Evolutionary conservation across 78 protist genomes (phyloP).

Genomic region (Chrysochromulina tobinii): DNA sequence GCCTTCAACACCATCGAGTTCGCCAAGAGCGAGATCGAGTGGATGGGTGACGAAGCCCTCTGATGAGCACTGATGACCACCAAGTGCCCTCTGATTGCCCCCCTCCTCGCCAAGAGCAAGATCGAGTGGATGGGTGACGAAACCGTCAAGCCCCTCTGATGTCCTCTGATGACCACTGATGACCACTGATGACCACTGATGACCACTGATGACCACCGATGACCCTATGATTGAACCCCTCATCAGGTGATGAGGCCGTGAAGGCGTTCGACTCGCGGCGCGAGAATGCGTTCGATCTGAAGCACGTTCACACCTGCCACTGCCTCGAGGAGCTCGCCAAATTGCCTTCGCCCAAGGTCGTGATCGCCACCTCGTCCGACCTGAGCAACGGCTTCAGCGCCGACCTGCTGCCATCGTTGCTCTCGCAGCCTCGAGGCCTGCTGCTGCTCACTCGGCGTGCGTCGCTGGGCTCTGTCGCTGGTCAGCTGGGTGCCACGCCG

Average conservation of each 20-base stretch:
- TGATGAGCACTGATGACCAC: too few species aligned
- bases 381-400: background rate
- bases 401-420: background rate
- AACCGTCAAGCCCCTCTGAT: background rate
- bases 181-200: too few species aligned
- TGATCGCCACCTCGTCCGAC: background rate
- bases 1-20: conserved; percentile 62
- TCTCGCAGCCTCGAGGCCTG: background rate
- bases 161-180: too few species aligned
- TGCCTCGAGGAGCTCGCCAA: background rate
- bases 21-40: conserved; percentile 70
- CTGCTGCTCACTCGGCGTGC: background rate
- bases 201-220: too few species aligned
- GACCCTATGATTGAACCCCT: too few species aligned
- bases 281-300: conserved; percentile 41
- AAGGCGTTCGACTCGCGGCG: conserved; percentile 4
- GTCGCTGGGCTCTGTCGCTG: background rate
- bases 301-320: background rate
- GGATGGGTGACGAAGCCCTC: conserved; percentile 68
- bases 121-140: conserved; percentile 80
- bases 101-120: background rate
- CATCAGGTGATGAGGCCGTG: conserved; percentile 9
- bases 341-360: background rate
- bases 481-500: background rate
- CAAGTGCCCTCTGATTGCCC: too few species aligned